Evolutionary conservation across 2,329 filamentous ascomycete genomes (phyloP), one percentile per base, ranked within the genome.

Genomic region (Boeremia lycopersici): DNA sequence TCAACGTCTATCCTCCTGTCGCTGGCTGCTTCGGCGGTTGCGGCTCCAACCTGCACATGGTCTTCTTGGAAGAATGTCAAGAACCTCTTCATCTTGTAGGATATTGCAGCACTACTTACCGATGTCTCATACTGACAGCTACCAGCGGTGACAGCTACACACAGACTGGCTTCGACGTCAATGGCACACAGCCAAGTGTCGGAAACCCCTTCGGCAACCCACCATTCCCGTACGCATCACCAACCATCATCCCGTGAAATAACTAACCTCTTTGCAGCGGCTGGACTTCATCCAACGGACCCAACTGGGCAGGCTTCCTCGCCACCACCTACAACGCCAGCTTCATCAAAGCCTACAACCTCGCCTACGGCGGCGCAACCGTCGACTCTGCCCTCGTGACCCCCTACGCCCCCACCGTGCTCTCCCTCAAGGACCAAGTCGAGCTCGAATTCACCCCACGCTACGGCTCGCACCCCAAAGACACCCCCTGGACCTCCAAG

Each of bases 191-290:
- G 33, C 85, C 86, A 1, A 81, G 77, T 7, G 59, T 76, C 4
- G 70, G 73, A 6, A 84, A 86, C 63, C 84, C 85, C 0, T 75
- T 88, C 57, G 86, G 86, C 0, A 89, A 89, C 62, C 86, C 86
- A 0, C 42, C 75, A 0, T 84, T 82, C 57, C 82, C 80, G 65
- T 71, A 64, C 55, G 63, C 13, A 9, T 11, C 23, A 31, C 15
- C 23, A 29, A 15, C 3, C 29, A 9, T 17, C 17, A 3, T 19
- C 15, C 34, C 19, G 17, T 38, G 1, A 10, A 36, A 9, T 6
- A 17, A 41, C 53, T 62, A 39, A 67, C 36, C 13, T 15, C 15
- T 25, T n/a, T n/a, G 1, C 31, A 67, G 64, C 6, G 73, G 72
- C 39, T 74, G 62, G 57, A 74, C 70, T 33, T 69, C 69, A 4